These are phyloP conservation scores for Teunomyces barrocoloradensis DNA, from an alignment of 805 yeast genomes.

Conservation along the genomic window DNA sequence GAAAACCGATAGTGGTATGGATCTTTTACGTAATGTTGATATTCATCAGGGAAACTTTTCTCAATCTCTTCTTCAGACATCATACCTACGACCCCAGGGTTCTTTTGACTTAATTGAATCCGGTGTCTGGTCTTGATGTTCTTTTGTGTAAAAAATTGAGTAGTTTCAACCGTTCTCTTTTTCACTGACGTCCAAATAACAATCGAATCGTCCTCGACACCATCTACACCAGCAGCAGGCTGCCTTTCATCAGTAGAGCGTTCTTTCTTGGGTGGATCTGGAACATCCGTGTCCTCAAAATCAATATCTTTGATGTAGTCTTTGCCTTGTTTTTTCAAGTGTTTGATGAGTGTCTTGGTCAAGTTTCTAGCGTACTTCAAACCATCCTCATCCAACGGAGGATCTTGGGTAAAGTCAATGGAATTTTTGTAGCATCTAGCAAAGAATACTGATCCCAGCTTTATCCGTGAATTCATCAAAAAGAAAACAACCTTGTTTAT, in stretches of 20 bases:
- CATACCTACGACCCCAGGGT: slow-evolving; percentile 85
- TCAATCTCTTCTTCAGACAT: slow-evolving; percentile 60
- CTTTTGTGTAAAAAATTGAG: slow-evolving; percentile 58
- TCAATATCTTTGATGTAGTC: slow-evolving; percentile 19
- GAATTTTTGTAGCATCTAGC: slow-evolving; percentile 71
- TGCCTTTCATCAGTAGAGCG: slow-evolving; percentile 38
- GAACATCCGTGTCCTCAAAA: neutral
- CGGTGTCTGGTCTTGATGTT: slow-evolving; percentile 71
- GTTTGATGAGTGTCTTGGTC: slow-evolving; percentile 51
- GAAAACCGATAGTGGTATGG: slow-evolving; percentile 94
- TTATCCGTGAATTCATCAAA: slow-evolving; percentile 85
- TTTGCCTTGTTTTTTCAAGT: slow-evolving; percentile 36
- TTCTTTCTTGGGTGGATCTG: slow-evolving; percentile 10
- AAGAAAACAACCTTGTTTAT: slow-evolving; percentile 89
- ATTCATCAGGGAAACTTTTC: slow-evolving; percentile 65
- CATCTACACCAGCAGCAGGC: slow-evolving; percentile 53
- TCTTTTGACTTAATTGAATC: slow-evolving; percentile 79
- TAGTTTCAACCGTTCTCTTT: slow-evolving; percentile 77
- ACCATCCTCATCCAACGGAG: slow-evolving; percentile 77
- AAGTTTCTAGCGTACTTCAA: slow-evolving; percentile 61
- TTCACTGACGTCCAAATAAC: slow-evolving; percentile 96
- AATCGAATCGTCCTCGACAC: slow-evolving; percentile 57
- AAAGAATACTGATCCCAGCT: slow-evolving; percentile 87
- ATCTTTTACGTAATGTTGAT: slow-evolving; percentile 60
- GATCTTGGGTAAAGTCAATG: slow-evolving; percentile 68